Percentiles rank a stretch among this genome's conserved stretches.
Conservation (phyloP, 768 basidiomycete species). For the Amanita polypyramis region DNA sequence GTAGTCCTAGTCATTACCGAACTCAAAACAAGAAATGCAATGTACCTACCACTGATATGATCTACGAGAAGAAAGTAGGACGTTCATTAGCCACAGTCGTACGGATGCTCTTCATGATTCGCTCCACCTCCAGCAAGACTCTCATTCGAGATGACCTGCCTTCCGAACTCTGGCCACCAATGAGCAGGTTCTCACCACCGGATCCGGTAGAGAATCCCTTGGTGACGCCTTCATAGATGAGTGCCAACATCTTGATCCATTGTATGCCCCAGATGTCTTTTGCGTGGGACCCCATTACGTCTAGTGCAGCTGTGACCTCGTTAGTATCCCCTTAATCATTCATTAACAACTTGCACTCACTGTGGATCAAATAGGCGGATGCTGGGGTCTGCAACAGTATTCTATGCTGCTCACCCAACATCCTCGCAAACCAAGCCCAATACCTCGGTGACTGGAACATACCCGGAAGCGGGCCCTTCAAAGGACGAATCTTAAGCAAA, state of each 20-base stretch:
- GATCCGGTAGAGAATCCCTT: constrained; percentile 30
- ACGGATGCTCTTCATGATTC: neutral
- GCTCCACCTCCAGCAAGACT: constrained; percentile 5
- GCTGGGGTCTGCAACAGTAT: constrained; percentile 42
- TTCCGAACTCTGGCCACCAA: constrained; percentile 53
- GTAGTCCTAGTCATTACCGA: no score
- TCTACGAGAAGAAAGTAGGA: neutral
- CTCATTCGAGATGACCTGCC: constrained; percentile 47
- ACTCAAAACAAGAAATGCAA: neutral
- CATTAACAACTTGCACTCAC: constrained; percentile 29
- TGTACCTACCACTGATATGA: neutral
- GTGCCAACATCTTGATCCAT: constrained; percentile 62
- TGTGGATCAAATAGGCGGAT: constrained; percentile 58
- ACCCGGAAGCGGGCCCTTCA: constrained; percentile 30
- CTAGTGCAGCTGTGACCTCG: constrained; percentile 44
- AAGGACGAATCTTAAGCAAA: constrained; percentile 40
- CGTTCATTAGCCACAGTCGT: neutral
- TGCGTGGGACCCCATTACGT: constrained; percentile 57
- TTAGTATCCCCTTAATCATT: neutral
- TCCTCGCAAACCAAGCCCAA: constrained; percentile 67
- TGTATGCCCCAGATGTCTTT: constrained; percentile 63
- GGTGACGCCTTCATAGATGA: constrained; percentile 57
- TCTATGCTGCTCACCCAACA: constrained; percentile 35
- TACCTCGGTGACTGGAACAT: constrained; percentile 53
- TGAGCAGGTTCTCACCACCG: constrained; percentile 21